phyloP scores from a whole-genome alignment of 805 yeast genomes.

The Pichia paraexigua region DNA sequence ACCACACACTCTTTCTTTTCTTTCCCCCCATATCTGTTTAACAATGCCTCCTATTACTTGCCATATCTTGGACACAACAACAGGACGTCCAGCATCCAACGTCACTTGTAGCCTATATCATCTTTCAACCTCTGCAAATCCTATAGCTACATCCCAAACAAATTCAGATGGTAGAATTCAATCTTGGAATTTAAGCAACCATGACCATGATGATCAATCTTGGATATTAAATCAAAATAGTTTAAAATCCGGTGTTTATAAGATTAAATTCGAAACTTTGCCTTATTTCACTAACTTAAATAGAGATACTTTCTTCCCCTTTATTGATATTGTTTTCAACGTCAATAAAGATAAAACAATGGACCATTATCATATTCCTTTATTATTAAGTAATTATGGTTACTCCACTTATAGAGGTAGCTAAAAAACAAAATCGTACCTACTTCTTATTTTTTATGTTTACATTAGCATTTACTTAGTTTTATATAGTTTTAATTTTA shows the following conservation, averaged over 20 bases:
- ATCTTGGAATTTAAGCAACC: conserved; percentile 43
- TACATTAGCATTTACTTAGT: neutral
- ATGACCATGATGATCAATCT: conserved; percentile 11
- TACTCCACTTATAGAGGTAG: conserved; percentile 86
- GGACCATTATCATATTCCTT: conserved; percentile 83
- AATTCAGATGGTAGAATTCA: conserved; percentile 75
- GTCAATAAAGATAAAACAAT: conserved; percentile 59
- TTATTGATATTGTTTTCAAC: conserved; percentile 70
- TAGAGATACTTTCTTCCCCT: conserved; percentile 69
- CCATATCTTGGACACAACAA: conserved; percentile 78
- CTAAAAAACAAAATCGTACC: conserved; percentile 1
- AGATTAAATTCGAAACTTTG: conserved; percentile 69
- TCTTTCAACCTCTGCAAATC: conserved; percentile 17
- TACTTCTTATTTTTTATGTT: neutral
- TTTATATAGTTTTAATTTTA: no score
- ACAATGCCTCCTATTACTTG: conserved; percentile 61
- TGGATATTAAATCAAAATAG: conserved; percentile 30
- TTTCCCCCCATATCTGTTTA: no score
- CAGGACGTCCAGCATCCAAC: conserved; percentile 73
- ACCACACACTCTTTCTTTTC: no score
- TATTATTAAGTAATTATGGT: conserved; percentile 75
- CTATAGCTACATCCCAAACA: conserved; percentile 61
- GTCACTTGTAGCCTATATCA: conserved; percentile 60
- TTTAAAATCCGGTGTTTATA: conserved; percentile 58
- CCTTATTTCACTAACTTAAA: conserved; percentile 43